Percentiles rank a stretch among this genome's conserved stretches.
Evolutionary conservation across 2,329 filamentous ascomycete genomes (phyloP).

Genomic region (Colletotrichum graminicola): DNA sequence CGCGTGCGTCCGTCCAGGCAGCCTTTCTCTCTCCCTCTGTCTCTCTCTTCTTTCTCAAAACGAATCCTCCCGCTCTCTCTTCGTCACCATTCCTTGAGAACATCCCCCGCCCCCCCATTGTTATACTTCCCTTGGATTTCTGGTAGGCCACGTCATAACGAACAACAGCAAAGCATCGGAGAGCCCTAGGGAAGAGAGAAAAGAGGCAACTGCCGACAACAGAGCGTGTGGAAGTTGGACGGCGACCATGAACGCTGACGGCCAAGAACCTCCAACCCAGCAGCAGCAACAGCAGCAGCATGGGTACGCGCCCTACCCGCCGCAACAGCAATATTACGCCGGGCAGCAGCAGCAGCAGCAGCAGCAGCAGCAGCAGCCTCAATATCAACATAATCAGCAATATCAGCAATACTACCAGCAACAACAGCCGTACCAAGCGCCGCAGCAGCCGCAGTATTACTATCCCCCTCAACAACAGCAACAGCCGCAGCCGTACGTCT

Average conservation of each 20-base stretch:
- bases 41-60: not conserved
- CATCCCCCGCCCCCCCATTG: not conserved
- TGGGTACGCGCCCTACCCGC: slow-evolving; percentile 28
- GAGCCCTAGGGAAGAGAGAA: not conserved
- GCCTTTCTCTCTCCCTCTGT: not conserved
- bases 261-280: slow-evolving; percentile 20
- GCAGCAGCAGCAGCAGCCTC: not conserved
- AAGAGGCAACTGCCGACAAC: not conserved
- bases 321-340: slow-evolving; percentile 33
- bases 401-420: slow-evolving; percentile 17
- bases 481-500: slow-evolving; percentile 28
- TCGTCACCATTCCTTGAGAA: not conserved
- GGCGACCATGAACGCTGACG: slow-evolving; percentile 28
- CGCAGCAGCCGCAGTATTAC: slow-evolving; percentile 34
- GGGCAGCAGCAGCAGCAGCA: slow-evolving; percentile 5
- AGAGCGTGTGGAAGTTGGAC: not conserved
- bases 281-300: not conserved
- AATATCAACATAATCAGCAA: slow-evolving; percentile 9
- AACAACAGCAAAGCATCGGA: not conserved
- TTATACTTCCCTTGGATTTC: not conserved
- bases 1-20: not conserved
- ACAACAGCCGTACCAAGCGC: slow-evolving; percentile 25
- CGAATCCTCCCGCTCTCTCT: not conserved
- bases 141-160: not conserved
- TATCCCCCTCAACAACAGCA: slow-evolving; percentile 25